Percentiles rank a stretch among this genome's conserved stretches.
Conservation (phyloP, 2,329 filamentous ascomycete genomes). For the Trichoderma pleuroti region DNA sequence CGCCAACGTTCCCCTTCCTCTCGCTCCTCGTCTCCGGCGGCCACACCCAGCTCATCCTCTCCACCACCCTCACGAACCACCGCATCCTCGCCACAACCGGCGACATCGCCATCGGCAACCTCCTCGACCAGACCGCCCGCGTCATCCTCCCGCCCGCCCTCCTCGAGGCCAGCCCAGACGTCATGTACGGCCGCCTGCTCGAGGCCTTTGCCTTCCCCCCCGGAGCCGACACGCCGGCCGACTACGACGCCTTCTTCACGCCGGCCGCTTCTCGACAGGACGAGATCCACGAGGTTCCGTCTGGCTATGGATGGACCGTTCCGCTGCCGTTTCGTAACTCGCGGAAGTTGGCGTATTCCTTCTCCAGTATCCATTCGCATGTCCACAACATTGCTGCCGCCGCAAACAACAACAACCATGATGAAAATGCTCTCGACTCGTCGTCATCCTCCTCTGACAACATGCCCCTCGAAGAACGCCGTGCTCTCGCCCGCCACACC, state of each 20-base stretch:
- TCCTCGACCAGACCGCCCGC: slow-evolving; percentile 83
- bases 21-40: slow-evolving; percentile 88
- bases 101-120: slow-evolving; percentile 88
- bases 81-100: slow-evolving; percentile 65
- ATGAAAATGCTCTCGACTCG: background rate
- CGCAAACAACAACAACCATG: background rate
- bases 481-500: slow-evolving; percentile 64
- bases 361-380: slow-evolving; percentile 63
- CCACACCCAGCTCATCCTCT: slow-evolving; percentile 82
- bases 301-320: slow-evolving; percentile 58
- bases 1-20: slow-evolving; percentile 75
- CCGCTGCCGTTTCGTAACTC: slow-evolving; percentile 61
- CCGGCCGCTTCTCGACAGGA: slow-evolving; percentile 56
- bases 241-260: slow-evolving; percentile 43
- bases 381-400: slow-evolving; percentile 42
- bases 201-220: slow-evolving; percentile 70
- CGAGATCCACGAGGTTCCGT: slow-evolving; percentile 47
- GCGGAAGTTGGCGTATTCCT: slow-evolving; percentile 64
- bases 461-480: slow-evolving; percentile 58
- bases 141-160: slow-evolving; percentile 63
- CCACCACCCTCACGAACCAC: slow-evolving; percentile 65
- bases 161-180: slow-evolving; percentile 53
- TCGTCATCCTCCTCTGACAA: background rate
- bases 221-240: background rate
- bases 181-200: slow-evolving; percentile 77